Base-by-base conservation (phyloP, 257 asterid genomes). In the Gardenia jasminoides region DNA sequence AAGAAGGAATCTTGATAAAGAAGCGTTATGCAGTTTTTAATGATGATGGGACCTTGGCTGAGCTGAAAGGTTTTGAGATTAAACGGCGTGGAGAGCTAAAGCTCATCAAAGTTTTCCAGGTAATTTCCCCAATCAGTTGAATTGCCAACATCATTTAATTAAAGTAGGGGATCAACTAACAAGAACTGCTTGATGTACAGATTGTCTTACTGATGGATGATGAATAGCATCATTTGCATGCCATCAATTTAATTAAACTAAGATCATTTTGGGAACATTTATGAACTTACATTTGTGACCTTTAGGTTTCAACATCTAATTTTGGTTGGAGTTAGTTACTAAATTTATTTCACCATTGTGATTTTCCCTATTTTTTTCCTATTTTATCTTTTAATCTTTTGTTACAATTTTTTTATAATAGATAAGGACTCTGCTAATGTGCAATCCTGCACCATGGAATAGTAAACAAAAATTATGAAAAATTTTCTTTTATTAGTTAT, bases 61-160 rank as follows among this genome's bases (percentile, higher is more conserved):
- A 95, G 88, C 91, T 95, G 76, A 95, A 95, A 87, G 99, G 99
- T 85, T 95, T 95, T 87, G 99, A 95, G 88, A 95, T 95, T 86
- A 95, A 95, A 86, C 97, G 99, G 59, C 93, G 99, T 87, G 99
- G 99, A 81, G 99, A 95, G 88, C 98, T 95, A 78, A 95, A 95
- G 97, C 99, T 95, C 92, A 95, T 95, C 86, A 95, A 95, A 93
- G 97, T 95, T 80, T 95, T 95, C 88, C 99, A 95, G 99, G 99
- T 93, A 91, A 74, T 59, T 74, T 65, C 80, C 76, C 65, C 26
- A 67, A 31, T 31, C 54, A 31, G 19, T 22, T 59, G 61, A 31
- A 70, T 43, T 72, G 66, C 26, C 68, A 61, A 43, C 44, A 12
- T 62, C 74, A 62, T 73, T 76, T 65, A 69, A 70, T 65, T 58